Conservation (phyloP, 176 grass and related monocot genomes). For the Puya raimondii region DNA sequence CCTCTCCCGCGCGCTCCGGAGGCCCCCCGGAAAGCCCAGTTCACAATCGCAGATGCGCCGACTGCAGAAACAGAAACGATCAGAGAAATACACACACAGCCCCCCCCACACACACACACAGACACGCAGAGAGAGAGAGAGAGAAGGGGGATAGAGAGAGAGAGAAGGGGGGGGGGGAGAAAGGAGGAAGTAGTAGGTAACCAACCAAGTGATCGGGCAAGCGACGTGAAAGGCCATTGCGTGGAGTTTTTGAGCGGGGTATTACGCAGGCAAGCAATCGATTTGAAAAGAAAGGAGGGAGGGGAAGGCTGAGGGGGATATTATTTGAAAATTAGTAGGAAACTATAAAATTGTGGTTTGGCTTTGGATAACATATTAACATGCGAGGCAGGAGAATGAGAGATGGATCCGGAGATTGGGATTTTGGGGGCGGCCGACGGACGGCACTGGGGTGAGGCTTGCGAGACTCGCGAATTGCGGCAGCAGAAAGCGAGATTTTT, state of each 20-base stretch:
- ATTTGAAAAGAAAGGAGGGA: slow-evolving; percentile 1
- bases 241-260: neutral
- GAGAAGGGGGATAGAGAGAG: neutral
- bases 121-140: neutral
- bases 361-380: too few relatives aligned
- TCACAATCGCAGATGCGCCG: slow-evolving; percentile 75
- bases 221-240: slow-evolving; percentile 85
- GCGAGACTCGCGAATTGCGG: too few relatives aligned
- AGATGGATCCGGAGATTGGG: too few relatives aligned
- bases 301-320: neutral
- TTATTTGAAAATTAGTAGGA: too few relatives aligned
- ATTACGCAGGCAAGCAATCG: neutral
- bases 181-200: neutral
- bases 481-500: too few relatives aligned
- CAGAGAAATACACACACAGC: too few relatives aligned
- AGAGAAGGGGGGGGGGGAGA: neutral
- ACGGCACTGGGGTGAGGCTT: too few relatives aligned
- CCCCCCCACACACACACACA: too few relatives aligned
- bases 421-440: too few relatives aligned
- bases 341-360: too few relatives aligned
- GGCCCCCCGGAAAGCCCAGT: slow-evolving; percentile 43
- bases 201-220: slow-evolving; percentile 68
- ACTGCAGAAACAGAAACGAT: slow-evolving; percentile 26
- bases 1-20: neutral
- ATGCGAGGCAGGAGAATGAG: too few relatives aligned